phyloP scores from a whole-genome alignment of 2,329 filamentous ascomycete species.

The Venturia effusa region DNA sequence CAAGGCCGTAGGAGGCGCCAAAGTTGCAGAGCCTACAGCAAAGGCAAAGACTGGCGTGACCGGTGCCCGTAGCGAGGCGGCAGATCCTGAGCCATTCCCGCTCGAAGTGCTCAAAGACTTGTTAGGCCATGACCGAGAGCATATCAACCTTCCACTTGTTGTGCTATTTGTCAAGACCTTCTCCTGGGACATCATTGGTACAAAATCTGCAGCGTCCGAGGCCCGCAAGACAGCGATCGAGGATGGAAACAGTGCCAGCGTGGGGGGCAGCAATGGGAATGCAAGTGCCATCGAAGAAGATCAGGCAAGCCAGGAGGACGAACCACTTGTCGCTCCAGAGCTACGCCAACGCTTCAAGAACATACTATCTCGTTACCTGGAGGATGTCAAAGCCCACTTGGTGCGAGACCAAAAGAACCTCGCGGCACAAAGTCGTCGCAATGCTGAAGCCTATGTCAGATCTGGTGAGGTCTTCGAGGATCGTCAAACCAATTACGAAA shows the following conservation, averaged over 20 bases:
- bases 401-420: constrained; percentile 87
- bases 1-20: constrained; percentile 46
- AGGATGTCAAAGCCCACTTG: constrained; percentile 83
- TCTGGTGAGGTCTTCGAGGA: constrained; percentile 98
- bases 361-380: constrained; percentile 77
- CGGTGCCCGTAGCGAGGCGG: constrained; percentile 45
- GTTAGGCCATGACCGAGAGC: constrained; percentile 84
- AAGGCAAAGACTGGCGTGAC: constrained; percentile 54
- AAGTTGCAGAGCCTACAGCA: constrained; percentile 42
- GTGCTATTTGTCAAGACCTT: constrained; percentile 96
- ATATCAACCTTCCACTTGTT: constrained; percentile 78
- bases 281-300: constrained; percentile 39
- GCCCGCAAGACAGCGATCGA: constrained; percentile 77
- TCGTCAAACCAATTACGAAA: constrained; percentile 90
- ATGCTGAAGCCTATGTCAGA: constrained; percentile 96
- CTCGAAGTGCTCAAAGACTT: constrained; percentile 97
- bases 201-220: constrained; percentile 59
- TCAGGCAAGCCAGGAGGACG: constrained; percentile 46
- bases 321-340: constrained; percentile 64
- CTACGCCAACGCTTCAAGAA: constrained; percentile 78
- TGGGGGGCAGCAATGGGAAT: constrained; percentile 40
- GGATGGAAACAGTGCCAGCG: constrained; percentile 25
- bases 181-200: constrained; percentile 86
- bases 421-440: constrained; percentile 75
- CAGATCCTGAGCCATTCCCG: constrained; percentile 74